Conservation (phyloP, 306 rosid genomes). For the Malus fusca region DNA sequence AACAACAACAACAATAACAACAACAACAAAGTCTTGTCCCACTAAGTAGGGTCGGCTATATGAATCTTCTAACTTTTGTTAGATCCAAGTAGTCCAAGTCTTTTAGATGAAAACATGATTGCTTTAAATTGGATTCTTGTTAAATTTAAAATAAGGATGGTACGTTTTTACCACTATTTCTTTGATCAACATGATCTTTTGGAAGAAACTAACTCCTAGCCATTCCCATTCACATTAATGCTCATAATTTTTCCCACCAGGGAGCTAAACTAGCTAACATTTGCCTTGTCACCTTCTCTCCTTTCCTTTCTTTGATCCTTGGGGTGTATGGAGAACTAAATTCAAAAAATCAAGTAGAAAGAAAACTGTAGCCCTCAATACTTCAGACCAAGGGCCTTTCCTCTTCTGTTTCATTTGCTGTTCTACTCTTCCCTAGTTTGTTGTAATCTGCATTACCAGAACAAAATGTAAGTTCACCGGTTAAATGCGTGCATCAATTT, state of each 20-base stretch:
- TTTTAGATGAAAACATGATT: too few species aligned
- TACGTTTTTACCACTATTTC: not conserved
- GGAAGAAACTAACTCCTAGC: not conserved
- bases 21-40: too few species aligned
- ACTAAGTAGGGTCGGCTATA: too few species aligned
- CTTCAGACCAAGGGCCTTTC: conserved; percentile 24
- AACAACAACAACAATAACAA: too few species aligned
- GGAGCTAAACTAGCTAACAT: too few species aligned
- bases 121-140: too few species aligned
- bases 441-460: conserved; percentile 35
- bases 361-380: not conserved
- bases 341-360: not conserved
- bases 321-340: not conserved
- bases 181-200: not conserved
- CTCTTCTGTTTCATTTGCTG: conserved; percentile 22
- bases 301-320: not conserved
- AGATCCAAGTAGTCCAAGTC: too few species aligned
- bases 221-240: not conserved
- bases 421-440: conserved; percentile 11
- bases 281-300: not conserved
- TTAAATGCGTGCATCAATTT: too few species aligned
- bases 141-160: not conserved
- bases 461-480: not conserved
- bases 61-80: too few species aligned
- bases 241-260: not conserved